A percentile compares a stretch with the other conserved stretches of the same genome.
Conservation (phyloP, 2,329 filamentous ascomycete genomes). For the Ceratocystis cubensis region DNA sequence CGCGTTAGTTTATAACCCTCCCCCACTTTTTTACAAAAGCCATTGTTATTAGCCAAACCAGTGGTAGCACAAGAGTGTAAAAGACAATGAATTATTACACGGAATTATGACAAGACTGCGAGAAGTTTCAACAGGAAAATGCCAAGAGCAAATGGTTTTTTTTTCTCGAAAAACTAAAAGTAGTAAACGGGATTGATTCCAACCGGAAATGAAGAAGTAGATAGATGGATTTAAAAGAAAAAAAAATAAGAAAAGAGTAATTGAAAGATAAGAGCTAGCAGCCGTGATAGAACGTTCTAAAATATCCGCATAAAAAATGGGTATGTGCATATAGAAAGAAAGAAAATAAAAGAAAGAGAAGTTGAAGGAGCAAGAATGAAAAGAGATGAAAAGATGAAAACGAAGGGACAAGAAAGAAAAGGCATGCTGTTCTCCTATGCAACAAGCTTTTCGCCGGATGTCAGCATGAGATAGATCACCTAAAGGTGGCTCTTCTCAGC, state of each 20-base stretch:
- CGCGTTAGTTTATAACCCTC: not conserved
- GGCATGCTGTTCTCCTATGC: too few species aligned
- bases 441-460: too few species aligned
- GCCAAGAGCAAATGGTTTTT: not conserved
- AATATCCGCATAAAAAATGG: not conserved
- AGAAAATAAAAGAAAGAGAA: slow-evolving; percentile 14
- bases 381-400: not conserved
- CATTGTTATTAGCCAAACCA: not conserved
- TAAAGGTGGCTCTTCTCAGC: not conserved
- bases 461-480: not conserved
- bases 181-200: slow-evolving; percentile 19
- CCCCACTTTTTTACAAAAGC: not conserved
- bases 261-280: slow-evolving; percentile 8
- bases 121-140: not conserved
- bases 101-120: not conserved
- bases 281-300: slow-evolving; percentile 4
- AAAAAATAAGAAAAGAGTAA: slow-evolving; percentile 11
- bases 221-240: slow-evolving; percentile 15
- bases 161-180: not conserved
- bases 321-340: not conserved
- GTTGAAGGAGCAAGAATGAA: not conserved
- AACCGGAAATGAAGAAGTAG: slow-evolving; percentile 20
- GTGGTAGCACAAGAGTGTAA: not conserved
- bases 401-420: too few species aligned
- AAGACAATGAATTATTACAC: not conserved